Base-by-base conservation (phyloP, 129 eudicot species). In the Centaurea solstitialis region DNA sequence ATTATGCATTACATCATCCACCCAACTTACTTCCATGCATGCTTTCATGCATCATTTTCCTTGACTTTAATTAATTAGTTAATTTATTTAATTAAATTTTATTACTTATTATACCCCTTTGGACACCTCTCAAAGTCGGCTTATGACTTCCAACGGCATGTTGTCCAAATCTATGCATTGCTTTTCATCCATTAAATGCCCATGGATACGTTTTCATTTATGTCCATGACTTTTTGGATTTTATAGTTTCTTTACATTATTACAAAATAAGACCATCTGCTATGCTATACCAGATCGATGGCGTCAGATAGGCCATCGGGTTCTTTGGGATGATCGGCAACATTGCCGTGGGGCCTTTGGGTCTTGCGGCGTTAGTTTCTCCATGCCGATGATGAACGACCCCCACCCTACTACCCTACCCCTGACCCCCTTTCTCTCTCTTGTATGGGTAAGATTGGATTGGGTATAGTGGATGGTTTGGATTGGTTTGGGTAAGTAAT, bases 41-140 rank as follows among this genome's bases (percentile, higher is more conserved):
- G 72, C 64, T 71, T 79, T 22, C 26, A 72, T 79, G 77, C 83
- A 72, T 80, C 78, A 73, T 73, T 80, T 80, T 73, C 74, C 79
- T 80, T 73, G 79, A 73, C 79, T 80, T 79, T 37, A 15, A 13
- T 53, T 74, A 12, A 39, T 79, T 37, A 15, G 7, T 53, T 74
- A 12, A 39, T 26, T 80, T 2, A 17, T 7, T 73, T n/a, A 17
- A 17, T 64, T 64, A 64, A 22, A n/a, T n/a, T n/a, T 50, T 70
- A 50, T 2, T 26, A 26, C 30, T 2, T 26, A 26, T 2, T 26
- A 26, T 26, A 26, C 37, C 59, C 82, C 82, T 79, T 70, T 71
- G 7, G 68, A 80, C 45, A 17, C 70, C 72, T 72, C 78, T 61
- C 71, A 80, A 72, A 61, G 39, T 24, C 33, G 30, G 33, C 73